Evolutionary conservation across 805 yeast genomes (phyloP).

Genomic region (Barnettozyma siamensis): DNA sequence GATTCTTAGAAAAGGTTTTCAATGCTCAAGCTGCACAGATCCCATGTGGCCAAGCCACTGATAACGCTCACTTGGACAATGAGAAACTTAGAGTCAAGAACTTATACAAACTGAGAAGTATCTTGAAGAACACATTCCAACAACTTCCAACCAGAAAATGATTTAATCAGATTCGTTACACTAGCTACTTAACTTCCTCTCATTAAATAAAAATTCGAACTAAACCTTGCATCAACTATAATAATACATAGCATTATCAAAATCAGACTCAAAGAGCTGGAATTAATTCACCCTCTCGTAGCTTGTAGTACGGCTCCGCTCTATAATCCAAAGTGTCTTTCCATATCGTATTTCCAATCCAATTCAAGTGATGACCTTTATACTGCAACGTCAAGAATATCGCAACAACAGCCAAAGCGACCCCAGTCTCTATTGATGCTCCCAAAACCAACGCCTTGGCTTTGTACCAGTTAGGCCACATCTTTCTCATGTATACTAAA

Average conservation of each 20-base stretch:
- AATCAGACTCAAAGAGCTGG: conserved; percentile 4
- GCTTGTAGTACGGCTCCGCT: conserved; percentile 27
- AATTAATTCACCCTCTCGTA: conserved; percentile 33
- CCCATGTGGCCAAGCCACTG: conserved; percentile 94
- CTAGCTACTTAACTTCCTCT: too few relatives aligned
- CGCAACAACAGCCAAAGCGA: conserved; percentile 51
- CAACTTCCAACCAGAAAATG: conserved; percentile 17
- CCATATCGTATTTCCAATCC: conserved; percentile 61
- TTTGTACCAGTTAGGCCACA: conserved; percentile 51
- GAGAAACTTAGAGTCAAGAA: conserved; percentile 80
- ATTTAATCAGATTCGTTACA: too few relatives aligned
- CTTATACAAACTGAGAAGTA: conserved; percentile 64
- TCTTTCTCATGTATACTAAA: conserved; percentile 39
- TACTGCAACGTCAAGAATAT: conserved; percentile 49
- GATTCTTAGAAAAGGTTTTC: conserved; percentile 77
- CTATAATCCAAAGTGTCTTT: conserved; percentile 33
- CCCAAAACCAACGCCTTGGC: conserved; percentile 56
- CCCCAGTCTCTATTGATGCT: conserved; percentile 60
- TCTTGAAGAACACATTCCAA: conserved; percentile 33
- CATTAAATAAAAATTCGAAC: background rate
- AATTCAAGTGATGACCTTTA: conserved; percentile 34
- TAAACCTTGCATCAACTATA: background rate
- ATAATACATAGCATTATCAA: background rate
- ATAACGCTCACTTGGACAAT: conserved; percentile 87
- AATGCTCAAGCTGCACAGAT: conserved; percentile 89